Evolutionary conservation across 2,329 filamentous ascomycete genomes (phyloP).

Genomic region (Pseudocercospora pini-densiflorae): DNA sequence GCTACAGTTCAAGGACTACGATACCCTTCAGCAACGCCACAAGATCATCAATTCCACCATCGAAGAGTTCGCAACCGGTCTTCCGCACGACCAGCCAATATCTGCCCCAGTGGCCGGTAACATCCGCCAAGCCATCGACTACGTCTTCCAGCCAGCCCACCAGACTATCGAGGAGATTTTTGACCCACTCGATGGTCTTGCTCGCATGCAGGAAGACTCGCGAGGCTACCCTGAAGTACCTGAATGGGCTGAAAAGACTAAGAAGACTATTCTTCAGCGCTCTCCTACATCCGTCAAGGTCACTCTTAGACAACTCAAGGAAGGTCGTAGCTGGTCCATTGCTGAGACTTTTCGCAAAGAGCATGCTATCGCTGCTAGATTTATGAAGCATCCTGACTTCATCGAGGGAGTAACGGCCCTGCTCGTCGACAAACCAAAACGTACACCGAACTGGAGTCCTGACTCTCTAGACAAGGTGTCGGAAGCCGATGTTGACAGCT

Average conservation of each 20-base stretch:
- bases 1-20: constrained; percentile 82
- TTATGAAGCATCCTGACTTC: constrained; percentile 93
- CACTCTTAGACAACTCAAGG: constrained; percentile 78
- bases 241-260: constrained; percentile 79
- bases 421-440: constrained; percentile 71
- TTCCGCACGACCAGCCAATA: constrained; percentile 70
- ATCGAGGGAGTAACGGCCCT: constrained; percentile 85
- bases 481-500: constrained; percentile 63
- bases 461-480: constrained; percentile 70
- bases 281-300: constrained; percentile 90
- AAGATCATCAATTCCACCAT: constrained; percentile 82
- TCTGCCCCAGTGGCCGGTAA: constrained; percentile 57
- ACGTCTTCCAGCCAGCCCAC: constrained; percentile 52
- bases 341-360: constrained; percentile 83
- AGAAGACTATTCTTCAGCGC: constrained; percentile 73
- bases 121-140: constrained; percentile 80
- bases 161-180: constrained; percentile 71
- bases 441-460: constrained; percentile 76
- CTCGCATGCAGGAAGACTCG: constrained; percentile 45
- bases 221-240: constrained; percentile 53
- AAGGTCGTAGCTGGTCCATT: constrained; percentile 78
- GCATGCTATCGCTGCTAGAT: constrained; percentile 79
- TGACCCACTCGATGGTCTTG: constrained; percentile 59
- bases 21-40: constrained; percentile 65
- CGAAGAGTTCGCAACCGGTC: constrained; percentile 85